A percentile compares a stretch with the other conserved stretches of the same genome.
Conservation (phyloP, 768 basidiomycete genomes). For the Russula virescens region DNA sequence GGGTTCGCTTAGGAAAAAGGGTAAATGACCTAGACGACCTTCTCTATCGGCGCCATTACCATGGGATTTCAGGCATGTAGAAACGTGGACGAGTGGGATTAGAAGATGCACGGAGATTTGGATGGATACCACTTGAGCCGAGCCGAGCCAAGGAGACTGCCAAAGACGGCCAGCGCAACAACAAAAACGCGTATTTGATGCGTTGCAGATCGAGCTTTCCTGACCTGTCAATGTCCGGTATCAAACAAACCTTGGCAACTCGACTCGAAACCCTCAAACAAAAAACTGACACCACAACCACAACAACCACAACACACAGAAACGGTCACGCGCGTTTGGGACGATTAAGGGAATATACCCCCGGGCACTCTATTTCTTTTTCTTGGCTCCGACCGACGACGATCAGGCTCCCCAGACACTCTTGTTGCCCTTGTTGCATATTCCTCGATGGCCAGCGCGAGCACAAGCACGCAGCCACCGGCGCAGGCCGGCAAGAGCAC, state of each 20-base stretch:
- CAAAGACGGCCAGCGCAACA: too few relatives aligned
- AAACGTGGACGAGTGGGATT: background rate
- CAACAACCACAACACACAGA: too few relatives aligned
- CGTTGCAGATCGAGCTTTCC: too few relatives aligned
- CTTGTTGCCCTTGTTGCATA: constrained; percentile 8
- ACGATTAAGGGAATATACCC: background rate
- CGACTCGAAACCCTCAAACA: too few relatives aligned
- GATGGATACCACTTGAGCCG: constrained; percentile 3
- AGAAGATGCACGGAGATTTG: constrained; percentile 14
- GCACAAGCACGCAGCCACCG: constrained; percentile 20
- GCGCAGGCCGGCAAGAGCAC: constrained; percentile 17
- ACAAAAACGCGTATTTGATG: too few relatives aligned
- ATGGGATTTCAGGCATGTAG: background rate
- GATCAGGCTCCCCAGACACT: constrained; percentile 15
- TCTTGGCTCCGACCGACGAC: background rate
- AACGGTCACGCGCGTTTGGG: too few relatives aligned
- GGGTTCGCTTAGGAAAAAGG: too few relatives aligned
- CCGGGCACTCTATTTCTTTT: constrained; percentile 3
- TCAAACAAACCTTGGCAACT: too few relatives aligned
- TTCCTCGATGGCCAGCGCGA: constrained; percentile 19
- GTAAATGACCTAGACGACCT: background rate
- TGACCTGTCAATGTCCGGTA: too few relatives aligned
- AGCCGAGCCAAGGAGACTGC: too few relatives aligned
- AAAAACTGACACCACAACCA: too few relatives aligned
- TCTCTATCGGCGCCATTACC: background rate